Evolutionary conservation across 108 stramenopile genomes (phyloP).

Genomic region (Nannochloropsis oceanica): DNA sequence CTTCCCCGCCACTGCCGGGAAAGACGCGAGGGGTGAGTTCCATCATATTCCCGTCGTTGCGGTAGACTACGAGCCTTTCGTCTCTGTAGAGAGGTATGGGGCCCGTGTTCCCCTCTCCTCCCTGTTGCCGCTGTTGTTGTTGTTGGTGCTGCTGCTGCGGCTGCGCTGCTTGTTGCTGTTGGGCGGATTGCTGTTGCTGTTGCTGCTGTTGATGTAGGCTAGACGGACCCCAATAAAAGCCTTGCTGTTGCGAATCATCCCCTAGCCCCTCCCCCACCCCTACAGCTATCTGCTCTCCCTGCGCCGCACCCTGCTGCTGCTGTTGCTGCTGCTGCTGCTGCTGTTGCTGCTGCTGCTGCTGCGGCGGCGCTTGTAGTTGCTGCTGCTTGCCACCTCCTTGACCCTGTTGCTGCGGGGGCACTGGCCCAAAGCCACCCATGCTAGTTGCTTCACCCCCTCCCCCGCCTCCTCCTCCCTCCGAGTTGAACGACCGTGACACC

Average conservation of each 20-base stretch:
- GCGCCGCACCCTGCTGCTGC: not conserved
- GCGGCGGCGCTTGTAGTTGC: not conserved
- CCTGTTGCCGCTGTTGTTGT: not conserved
- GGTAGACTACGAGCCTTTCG: not conserved
- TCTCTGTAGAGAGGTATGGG: not conserved
- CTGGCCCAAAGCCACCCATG: not conserved
- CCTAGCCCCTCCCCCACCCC: not conserved
- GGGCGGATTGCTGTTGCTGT: not conserved
- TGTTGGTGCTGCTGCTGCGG: not conserved
- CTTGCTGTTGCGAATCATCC: not conserved
- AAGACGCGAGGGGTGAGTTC: no score
- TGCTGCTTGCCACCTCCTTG: not conserved
- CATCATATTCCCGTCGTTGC: not conserved
- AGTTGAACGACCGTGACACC: not conserved
- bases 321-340: not conserved
- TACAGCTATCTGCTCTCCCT: not conserved
- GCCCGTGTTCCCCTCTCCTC: no score
- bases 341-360: not conserved
- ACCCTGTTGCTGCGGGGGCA: not conserved
- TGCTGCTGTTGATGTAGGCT: not conserved
- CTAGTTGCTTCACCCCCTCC: not conserved
- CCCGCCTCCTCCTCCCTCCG: not conserved
- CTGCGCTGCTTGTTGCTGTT: not conserved
- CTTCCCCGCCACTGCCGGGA: not conserved
- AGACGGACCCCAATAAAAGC: not conserved